Base-by-base conservation (phyloP, 371 early-diverging fungal species). In the Smittium culicis region DNA sequence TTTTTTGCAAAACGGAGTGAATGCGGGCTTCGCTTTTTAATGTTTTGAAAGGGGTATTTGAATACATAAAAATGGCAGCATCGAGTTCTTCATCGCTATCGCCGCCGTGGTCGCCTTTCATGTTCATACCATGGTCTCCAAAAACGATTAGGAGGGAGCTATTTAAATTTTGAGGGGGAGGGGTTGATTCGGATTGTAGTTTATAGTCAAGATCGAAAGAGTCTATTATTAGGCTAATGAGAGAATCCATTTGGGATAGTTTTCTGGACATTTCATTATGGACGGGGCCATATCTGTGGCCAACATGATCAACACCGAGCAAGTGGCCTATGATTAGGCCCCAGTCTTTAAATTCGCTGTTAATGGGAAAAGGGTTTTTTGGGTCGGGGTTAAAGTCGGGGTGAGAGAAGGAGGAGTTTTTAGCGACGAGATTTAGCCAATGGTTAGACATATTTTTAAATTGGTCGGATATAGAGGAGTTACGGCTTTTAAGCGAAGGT, bases 71-170 rank as follows among this genome's bases (percentile, higher is more conserved):
- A 65, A 96, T 70, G 1, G 82, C 91, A 2, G 94, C 89, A 72
- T 87, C 86, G 32, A 94, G 75, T 69, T 99, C 99, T 54, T 87
- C 81, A 54, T 84, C 82, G 66, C 91, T 90, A 68, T 94, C 94
- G 16, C 99, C 98, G 16, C 99, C 99, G 70, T 99, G 99, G 72
- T 97, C 96, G 1, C 99, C 99, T 71, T 94, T 90, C n/a, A 82
- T 73, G 35, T 93, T 94, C 93, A 98, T 97, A 24, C 99, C 99
- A 72, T 99, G 99, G 76, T 99, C 99, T 28, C 99, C 98, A 78
- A 96, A 85, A n/a, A 99, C 87, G 17, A 94, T 80, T 16, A 98
- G 79, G 8, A 94, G 71, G 0, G 99, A 74, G 2, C 68, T 32
- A n/a, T 35, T 93, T 3, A 17, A 35, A 3, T 63, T 63, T 54